A percentile compares a stretch with the other conserved stretches of the same genome.
Conservation (phyloP, 768 basidiomycete genomes). For the Gyrodon lividus region DNA sequence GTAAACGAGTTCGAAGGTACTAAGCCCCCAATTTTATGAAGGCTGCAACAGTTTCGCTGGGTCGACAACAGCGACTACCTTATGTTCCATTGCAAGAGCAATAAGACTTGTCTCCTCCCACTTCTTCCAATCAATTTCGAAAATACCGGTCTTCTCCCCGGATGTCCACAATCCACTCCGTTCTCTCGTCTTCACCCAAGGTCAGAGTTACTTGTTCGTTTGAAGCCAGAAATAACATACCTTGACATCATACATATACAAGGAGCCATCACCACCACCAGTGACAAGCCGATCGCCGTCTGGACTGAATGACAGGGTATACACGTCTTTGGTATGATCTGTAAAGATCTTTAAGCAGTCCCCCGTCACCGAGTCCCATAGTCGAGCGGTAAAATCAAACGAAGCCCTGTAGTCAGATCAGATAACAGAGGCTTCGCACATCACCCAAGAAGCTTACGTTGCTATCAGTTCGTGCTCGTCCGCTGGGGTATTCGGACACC, state of each 20-base stretch:
- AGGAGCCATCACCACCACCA: constrained; percentile 75
- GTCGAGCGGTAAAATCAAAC: constrained; percentile 74
- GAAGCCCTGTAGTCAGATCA: constrained; percentile 52
- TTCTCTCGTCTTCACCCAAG: constrained; percentile 37
- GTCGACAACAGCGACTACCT: constrained; percentile 68
- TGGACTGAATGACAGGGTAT: constrained; percentile 74
- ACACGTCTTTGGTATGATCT: constrained; percentile 73
- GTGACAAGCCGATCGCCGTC: constrained; percentile 70
- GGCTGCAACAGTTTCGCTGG: constrained; percentile 36
- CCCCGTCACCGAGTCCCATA: constrained; percentile 83
- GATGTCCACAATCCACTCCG: constrained; percentile 67
- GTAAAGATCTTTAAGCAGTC: constrained; percentile 68
- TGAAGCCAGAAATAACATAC: constrained; percentile 39
- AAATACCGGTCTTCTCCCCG: constrained; percentile 63
- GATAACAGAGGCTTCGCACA: neutral
- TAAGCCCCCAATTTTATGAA: neutral
- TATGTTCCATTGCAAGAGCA: constrained; percentile 67
- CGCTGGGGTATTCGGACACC: constrained; percentile 57
- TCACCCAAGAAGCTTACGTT: constrained; percentile 50
- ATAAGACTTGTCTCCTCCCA: constrained; percentile 55
- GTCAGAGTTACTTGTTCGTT: constrained; percentile 5
- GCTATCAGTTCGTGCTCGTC: constrained; percentile 62
- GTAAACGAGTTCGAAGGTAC: neutral
- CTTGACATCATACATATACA: constrained; percentile 69
- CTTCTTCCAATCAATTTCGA: constrained; percentile 75